Conservation (phyloP, 106 monocot species). For the Allium fistulosum region DNA sequence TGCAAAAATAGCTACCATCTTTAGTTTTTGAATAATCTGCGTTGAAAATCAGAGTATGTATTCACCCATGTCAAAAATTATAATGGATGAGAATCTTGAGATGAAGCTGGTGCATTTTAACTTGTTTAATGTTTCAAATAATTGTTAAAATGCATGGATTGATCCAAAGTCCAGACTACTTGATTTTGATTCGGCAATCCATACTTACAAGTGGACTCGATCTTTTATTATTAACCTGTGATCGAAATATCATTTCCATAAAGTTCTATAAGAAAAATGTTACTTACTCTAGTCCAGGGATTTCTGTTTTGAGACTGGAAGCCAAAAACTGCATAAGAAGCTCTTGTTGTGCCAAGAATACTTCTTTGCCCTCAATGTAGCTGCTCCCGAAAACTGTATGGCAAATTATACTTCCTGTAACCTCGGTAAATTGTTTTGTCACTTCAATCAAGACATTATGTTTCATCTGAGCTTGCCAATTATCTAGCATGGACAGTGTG, state of each 20-base stretch:
- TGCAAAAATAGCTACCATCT: not conserved
- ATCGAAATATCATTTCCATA: not conserved
- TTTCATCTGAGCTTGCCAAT: conserved; percentile 7
- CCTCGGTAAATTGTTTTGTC: conserved; percentile 23
- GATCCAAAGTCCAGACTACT: not conserved
- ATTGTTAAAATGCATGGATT: not conserved
- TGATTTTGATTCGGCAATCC: too few species aligned
- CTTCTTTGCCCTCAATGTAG: conserved; percentile 31
- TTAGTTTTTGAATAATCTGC: too few species aligned
- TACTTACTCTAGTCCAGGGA: conserved; percentile 29
- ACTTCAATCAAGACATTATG: conserved; percentile 16
- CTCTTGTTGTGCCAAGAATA: conserved; percentile 40
- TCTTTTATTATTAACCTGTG: too few species aligned
- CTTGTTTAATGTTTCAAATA: not conserved
- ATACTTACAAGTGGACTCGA: too few species aligned
- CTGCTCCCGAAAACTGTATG: conserved; percentile 52
- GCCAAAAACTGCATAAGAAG: conserved; percentile 17
- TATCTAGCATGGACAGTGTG: conserved; percentile 16
- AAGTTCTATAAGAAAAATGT: not conserved
- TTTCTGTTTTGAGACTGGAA: not conserved
- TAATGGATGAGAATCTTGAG: too few species aligned
- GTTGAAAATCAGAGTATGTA: too few species aligned
- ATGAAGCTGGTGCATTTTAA: too few species aligned
- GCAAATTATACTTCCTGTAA: conserved; percentile 47
- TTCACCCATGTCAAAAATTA: too few species aligned